Evolutionary conservation across 2,329 filamentous ascomycete species (phyloP).

Genomic region (Atkinsonella hypoxylon): DNA sequence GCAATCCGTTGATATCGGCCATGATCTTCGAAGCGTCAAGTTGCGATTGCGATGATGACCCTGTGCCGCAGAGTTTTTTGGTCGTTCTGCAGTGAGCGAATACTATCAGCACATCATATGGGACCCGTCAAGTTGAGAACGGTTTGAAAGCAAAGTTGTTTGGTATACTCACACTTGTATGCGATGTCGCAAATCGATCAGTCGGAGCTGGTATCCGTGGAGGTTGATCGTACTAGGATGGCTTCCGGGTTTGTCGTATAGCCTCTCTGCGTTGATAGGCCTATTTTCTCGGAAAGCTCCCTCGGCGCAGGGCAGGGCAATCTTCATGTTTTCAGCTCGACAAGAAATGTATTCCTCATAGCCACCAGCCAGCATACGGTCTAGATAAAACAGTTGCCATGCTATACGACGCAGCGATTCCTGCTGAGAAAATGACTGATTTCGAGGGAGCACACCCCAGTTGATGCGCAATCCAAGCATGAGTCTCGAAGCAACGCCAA

Average conservation of each 20-base stretch:
- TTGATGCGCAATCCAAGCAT: conserved; percentile 28
- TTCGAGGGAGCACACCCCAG: conserved; percentile 21
- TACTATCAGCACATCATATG: neutral
- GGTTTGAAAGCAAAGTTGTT: neutral
- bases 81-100: conserved; percentile 13
- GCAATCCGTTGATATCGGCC: conserved; percentile 23
- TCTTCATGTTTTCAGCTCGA: conserved; percentile 25
- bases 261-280: conserved; percentile 18
- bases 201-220: conserved; percentile 23
- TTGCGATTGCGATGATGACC: conserved; percentile 9
- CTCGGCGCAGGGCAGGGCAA: conserved; percentile 24
- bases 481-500: conserved; percentile 23
- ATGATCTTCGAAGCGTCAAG: conserved; percentile 27
- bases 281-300: conserved; percentile 20
- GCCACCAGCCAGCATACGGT: conserved; percentile 26
- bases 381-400: conserved; percentile 27
- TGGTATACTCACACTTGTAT: conserved; percentile 21
- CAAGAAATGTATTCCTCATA: conserved; percentile 28
- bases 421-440: conserved; percentile 22
- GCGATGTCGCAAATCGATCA: conserved; percentile 25
- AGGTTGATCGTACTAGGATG: conserved; percentile 16
- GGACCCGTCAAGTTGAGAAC: neutral
- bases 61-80: conserved; percentile 14
- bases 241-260: conserved; percentile 18
- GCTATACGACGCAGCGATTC: conserved; percentile 24